Evolutionary conservation across 441 rosid genomes (phyloP), one percentile per base, ranked within the genome.

Genomic region (Arabidopsis hybrid): DNA sequence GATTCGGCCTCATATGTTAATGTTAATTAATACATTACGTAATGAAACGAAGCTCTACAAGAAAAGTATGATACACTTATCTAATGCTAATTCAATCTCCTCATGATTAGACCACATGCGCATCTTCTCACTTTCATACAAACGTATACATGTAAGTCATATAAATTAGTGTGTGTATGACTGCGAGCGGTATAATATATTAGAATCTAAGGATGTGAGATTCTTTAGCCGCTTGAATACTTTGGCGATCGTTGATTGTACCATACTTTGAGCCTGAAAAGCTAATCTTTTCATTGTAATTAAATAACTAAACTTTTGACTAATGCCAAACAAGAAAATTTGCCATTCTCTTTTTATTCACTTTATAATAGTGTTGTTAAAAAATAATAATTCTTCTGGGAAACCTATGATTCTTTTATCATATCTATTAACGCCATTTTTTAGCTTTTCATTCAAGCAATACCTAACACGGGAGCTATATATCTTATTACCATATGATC

Each of bases 381-480:
- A 35, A 11, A 26, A 39, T 75, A 76, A 8, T 47, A 32, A 16
- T 71, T 71, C 65, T 62, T 61, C 55, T 46, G 31, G 59, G 59
- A 53, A 60, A 9, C 56, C 42, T 58, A 65, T 46, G 57, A 51
- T 65, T 65, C 38, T 10, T 72, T 53, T 74, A 65, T 71, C 38
- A 64, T 76, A 81, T 60, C 75, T 46, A 61, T 53, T 38, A 76
- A 74, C 78, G 81, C 83, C 86, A 72, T 80, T 67, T 68, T 75
- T 69, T 55, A 36, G 70, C 77, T 75, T 76, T 74, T 79, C 60
- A 73, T 67, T 58, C 72, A 73, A 60, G 83, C 78, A 69, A 79
- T 62, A 78, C 91, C 87, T 63, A 87, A 79, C 86, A 80, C 74
- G 80, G 83, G 83, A 83, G 80, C 50, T n/a, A n/a, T n/a, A n/a